Base-by-base conservation (phyloP, 805 yeast genomes). In the Candida quercuum region DNA sequence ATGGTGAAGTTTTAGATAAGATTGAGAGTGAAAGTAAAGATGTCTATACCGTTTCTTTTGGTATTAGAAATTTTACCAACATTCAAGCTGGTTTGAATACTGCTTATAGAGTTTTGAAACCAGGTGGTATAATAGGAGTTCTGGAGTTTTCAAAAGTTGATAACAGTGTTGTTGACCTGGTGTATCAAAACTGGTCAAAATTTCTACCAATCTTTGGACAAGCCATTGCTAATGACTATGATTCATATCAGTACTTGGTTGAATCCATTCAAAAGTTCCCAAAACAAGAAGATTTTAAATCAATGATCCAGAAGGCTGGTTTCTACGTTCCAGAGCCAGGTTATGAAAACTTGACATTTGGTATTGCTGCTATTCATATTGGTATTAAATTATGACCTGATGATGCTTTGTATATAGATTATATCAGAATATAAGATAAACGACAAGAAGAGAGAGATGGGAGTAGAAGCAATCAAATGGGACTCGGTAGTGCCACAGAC, bases 41-140 rank as follows among this genome's bases (percentile, higher is more conserved):
- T 59, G 79, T 93, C 36, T 93, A 93, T 63, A 93, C 99, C 3
- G 88, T 93, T 51, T 95, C 97, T 3, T 93, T 93, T 60, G 99
- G 99, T 42, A 93, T 93, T 65, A 78, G 99, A 63, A 93, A 93
- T 64, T 93, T 94, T 63, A 93, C 99, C 40, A 73, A 93, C 59
- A 81, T 93, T 52, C 96, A 89, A 63, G 88, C 87, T 5, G 99
- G 98, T 21, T 71, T 93, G 52, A 73, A 85, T 51, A 82, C 97
- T n/a, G 99, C 99, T 24, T 84, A 91, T 67, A 76, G 99, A 52
- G 95, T 91, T 22, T 75, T 93, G 58, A 86, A 83, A 62, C 98
- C 98, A 11, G 99, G 99, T 54, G 99, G 99, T 53, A 85, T 93
- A 33, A 93, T 93, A 60, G 96, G 96, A 27, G 89, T 98, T 63